Base-by-base conservation (phyloP, 1,284 basidiomycete genomes). In the Porogramme epimiltina region DNA sequence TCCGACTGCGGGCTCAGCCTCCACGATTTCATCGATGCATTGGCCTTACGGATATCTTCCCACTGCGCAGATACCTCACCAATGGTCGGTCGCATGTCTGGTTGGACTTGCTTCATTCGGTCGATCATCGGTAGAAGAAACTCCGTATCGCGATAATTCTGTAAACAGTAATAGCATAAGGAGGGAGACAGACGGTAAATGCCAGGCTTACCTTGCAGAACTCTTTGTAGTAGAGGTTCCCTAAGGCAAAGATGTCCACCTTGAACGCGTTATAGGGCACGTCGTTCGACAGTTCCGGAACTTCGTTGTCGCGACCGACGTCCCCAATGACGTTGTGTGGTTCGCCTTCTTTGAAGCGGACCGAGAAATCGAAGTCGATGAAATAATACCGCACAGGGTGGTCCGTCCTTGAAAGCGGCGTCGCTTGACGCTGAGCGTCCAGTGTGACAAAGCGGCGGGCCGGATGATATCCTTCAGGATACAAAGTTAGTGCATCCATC, bases 191-290 rank as follows among this genome's bases (percentile, higher is more conserved):
- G 16, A 37, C 9, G 4, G n/a, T 16, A 16, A 33, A 19, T 37
- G 28, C 0, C 19, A 13, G 19, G 23, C 40, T 0, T 19, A 60
- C 59, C 47, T 45, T 38, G 3, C 51, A 11, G 28, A 60, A 57
- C 25, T 57, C 52, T 13, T 57, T 55, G 36, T 36, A 31, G 23
- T 49, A 60, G 1, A 60, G 24, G 20, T 59, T 51, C 3, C 66
- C 68, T 1, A 69, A 45, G 3, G 63, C 53, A 55, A 57, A 69
- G 5, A 70, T 57, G 34, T 70, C 67, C 2, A 65, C 58, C 37
- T 61, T 56, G 52, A 66, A 69, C 1, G 68, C 58, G 46, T 70
- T 62, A 47, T 69, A 69, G 0, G 66, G 66, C 1, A 56, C 46
- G 3, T 39, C 45, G 1, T 45, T 34, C 1, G 64, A 67, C 0